These are phyloP conservation scores for Tulasnella sp. DNA, from an alignment of 768 basidiomycete species.

Conservation along the genomic window DNA sequence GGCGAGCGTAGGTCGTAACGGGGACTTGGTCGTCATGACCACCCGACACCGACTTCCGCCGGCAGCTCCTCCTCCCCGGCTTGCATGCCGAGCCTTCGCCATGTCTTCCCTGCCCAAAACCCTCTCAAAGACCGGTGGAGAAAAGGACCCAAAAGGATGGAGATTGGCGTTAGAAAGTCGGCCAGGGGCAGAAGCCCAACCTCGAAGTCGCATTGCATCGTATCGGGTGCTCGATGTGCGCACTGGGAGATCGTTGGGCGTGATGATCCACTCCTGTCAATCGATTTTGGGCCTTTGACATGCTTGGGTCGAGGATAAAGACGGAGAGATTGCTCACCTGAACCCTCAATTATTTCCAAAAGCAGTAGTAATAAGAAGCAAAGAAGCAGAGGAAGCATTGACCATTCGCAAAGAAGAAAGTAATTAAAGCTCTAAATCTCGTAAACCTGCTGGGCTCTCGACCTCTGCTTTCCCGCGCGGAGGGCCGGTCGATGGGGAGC, in stretches of 20 bases:
- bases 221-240: constrained; percentile 3
- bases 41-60: constrained; percentile 20
- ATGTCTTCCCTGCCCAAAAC: not conserved
- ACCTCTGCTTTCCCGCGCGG: not conserved
- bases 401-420: not conserved
- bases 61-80: not conserved
- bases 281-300: not conserved
- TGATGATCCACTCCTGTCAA: constrained; percentile 19
- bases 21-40: constrained; percentile 13
- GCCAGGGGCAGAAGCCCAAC: not conserved
- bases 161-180: not conserved
- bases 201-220: not conserved
- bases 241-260: not conserved
- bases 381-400: not conserved
- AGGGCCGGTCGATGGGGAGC: constrained; percentile 5
- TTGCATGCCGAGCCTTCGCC: not conserved
- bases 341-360: constrained; percentile 16
- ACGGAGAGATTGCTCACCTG: constrained; percentile 10
- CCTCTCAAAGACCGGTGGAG: not conserved
- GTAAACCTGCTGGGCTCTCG: not conserved
- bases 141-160: not conserved
- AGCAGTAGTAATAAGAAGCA: constrained; percentile 6
- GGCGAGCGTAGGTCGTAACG: constrained; percentile 11
- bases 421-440: constrained; percentile 19
- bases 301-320: not conserved